Evolutionary conservation across 164 flowering plant genomes (phyloP).

Genomic region (grape (Vitis vinifera)): ASM3070453v1 NC_081807.1:3060501-3061000

Average conservation of each 20-base stretch:
- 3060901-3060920: background rate
- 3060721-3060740: constrained; percentile 86
- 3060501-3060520: background rate
- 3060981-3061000: too few relatives aligned
- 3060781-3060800: constrained; percentile 94
- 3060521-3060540: background rate
- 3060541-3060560: too few relatives aligned
- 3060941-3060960: background rate
- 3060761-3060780: constrained; percentile 91
- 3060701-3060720: constrained; percentile 93
- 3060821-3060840: constrained; percentile 41
- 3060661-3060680: constrained; percentile 91
- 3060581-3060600: background rate
- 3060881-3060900: background rate
- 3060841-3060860: background rate
- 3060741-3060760: constrained; percentile 57
- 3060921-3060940: background rate
- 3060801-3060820: constrained; percentile 97
- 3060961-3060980: background rate
- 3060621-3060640: constrained; percentile 89
- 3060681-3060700: constrained; percentile 83
- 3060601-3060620: constrained; percentile 30
- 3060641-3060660: constrained; percentile 89
- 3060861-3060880: background rate
- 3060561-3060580: too few relatives aligned